Evolutionary conservation across 495 filamentous ascomycete genomes (phyloP), one percentile per base, ranked within the genome.

Genomic region (Parathielavia appendiculata): DNA sequence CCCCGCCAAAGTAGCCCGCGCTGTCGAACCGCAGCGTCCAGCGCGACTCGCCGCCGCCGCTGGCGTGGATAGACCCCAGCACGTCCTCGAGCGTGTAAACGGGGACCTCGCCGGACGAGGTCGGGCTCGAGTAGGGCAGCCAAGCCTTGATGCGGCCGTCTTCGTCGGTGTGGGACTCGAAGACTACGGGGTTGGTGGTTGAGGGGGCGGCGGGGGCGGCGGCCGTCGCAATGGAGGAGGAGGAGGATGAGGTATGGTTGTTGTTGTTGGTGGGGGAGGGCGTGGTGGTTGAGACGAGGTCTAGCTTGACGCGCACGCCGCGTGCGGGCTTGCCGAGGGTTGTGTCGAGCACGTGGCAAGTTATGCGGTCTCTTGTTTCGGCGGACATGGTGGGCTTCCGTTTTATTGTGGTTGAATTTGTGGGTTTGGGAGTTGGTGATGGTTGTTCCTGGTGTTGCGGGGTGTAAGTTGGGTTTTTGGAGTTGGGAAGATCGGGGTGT

Each of bases 131-230:
- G 47, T 77, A 75, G 5, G 85, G 77, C 5, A 80, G 80, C 93
- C 93, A 98, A 44, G 76, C 76, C 22, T 83, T 83, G 63, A 98
- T 84, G 52, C 93, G 85, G 58, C 93, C 93, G 75, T 98, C 93
- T 61, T 81, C 75, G 75, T 95, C 86, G 56, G 93, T 97, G 9
- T 73, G 77, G 26, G 83, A 86, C 59, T 79, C 75, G 56, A 80
- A 80, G 43, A 77, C 81, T 73, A 77, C 81, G 23, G 68, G 57
- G 32, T 71, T 22, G 39, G 61, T 56, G 57, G 52, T 6, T 16
- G 53, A n/a, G 12, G 57, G 38, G 17, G n/a, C 14, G 22, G 51
- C 5, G 16, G 61, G 80, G 32, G 70, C 57, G 22, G 73, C 59
- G 30, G 46, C 30, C 5, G 48, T 30, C 19, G 62, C 54, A 52